Base-by-base conservation (phyloP, 257 asterid species). In the Solanum commersonii region DNA sequence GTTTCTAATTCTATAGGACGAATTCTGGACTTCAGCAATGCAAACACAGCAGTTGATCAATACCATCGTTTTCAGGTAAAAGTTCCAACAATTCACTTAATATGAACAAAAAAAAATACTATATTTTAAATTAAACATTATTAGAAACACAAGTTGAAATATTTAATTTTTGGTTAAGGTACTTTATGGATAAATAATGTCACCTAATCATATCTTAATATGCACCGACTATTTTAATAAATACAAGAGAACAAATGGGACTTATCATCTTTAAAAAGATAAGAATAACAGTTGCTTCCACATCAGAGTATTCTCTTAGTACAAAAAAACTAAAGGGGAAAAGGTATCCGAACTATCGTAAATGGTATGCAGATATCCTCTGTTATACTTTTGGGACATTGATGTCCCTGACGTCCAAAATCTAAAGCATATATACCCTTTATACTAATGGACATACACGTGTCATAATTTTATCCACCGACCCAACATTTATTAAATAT, bases 1-100 rank as follows among this genome's bases (percentile, higher is more conserved):
- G 3, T 85, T 89, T 83, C 5, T 87, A 59, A 18, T 63, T 31
- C 38, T 38, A 33, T 22, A 94, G 98, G 98, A 84, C 93, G 94
- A 90, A 92, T 95, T 88, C 84, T 94, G 93, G 98, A 95, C 87
- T 95, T 94, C 92, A 95, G 98, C 95, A 94, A 94, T 89, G 98
- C 98, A 65, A 86, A 94, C 87, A 92, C 93, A 31, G 95, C 97
- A 22, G 98, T 95, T 56, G 98, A 94, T 95, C 98, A 95, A 82
- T 95, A 94, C 85, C 98, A 95, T 91, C 98, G 98, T 46, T 95
- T 94, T 89, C 84, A 91, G 95, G 98, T 94, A 49, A 65, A n/a
- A 4, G 25, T n/a, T n/a, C 0, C 33, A n/a, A 65, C 16, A 5
- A 65, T 65, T 63, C 4, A 63, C 31, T 63, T 63, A 59, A 59